Percentiles rank a stretch among this genome's conserved stretches.
These are phyloP conservation scores for Colletotrichum shisoi DNA, from an alignment of 2,329 filamentous ascomycete genomes.

Conservation along the genomic window DNA sequence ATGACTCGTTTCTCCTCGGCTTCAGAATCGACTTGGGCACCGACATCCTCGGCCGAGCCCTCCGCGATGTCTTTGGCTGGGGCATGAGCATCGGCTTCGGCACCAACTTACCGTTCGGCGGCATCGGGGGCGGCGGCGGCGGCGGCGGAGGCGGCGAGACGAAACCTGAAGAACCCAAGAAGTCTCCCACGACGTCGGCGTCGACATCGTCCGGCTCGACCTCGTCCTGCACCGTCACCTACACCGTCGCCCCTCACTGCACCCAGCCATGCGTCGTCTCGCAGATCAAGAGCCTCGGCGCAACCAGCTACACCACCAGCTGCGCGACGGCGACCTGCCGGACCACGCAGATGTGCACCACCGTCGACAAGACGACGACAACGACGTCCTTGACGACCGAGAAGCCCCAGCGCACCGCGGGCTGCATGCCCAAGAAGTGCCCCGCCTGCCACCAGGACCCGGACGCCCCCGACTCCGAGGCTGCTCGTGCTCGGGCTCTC, in stretches of 20 bases:
- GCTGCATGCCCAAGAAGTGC: conserved; percentile 30
- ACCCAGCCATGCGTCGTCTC: conserved; percentile 36
- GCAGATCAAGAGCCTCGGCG: conserved; percentile 13
- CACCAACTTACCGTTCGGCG: neutral
- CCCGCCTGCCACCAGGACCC: neutral
- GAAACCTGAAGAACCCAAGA: conserved; percentile 26
- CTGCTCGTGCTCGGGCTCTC: neutral
- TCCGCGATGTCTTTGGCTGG: conserved; percentile 15
- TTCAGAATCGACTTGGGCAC: conserved; percentile 13
- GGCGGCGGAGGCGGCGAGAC: neutral
- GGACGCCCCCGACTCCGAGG: neutral
- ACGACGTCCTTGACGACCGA: conserved; percentile 30
- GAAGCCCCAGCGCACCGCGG: conserved; percentile 3
- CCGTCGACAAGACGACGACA: conserved; percentile 19
- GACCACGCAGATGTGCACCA: conserved; percentile 33
- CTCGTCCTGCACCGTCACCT: conserved; percentile 28
- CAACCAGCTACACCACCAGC: conserved; percentile 29
- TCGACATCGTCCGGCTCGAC: neutral
- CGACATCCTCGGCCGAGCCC: conserved; percentile 6
- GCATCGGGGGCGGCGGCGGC: conserved; percentile 8
- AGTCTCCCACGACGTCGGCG: neutral
- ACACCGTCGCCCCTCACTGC: conserved; percentile 37
- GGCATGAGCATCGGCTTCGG: conserved; percentile 2
- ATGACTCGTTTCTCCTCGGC: neutral
- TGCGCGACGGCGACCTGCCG: conserved; percentile 32